Base-by-base conservation (phyloP, 2,329 filamentous ascomycete species). In the Pseudogymnoascus sp. region DNA sequence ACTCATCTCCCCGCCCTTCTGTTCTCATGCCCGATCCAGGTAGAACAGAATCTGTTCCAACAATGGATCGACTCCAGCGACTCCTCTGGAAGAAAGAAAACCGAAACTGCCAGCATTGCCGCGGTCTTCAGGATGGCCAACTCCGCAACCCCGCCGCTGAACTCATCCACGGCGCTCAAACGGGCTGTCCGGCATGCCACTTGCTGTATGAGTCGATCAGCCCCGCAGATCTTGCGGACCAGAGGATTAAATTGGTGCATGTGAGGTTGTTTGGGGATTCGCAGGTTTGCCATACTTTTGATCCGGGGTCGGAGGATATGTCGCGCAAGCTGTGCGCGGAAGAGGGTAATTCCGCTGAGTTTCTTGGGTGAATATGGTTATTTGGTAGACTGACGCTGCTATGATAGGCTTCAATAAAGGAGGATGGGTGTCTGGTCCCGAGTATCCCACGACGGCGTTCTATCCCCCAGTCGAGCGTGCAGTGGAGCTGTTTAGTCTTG, bases 271-370 rank as follows among this genome's bases (percentile, higher is more conserved):
- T 21, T 56, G 28, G 50, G 8, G 50, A 56, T 33, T 56, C 50
- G 11, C 50, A 56, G n/a, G 50, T 56, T 33, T 33, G 28, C 50
- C 50, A 56, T 33, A 56, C 50, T 12, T 56, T 56, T 56, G 50
- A 56, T 56, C 50, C 50, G 25, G 25, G 50, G 28, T 33, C 28
- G 8, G 50, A 56, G 25, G 28, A 33, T 56, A 56, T 56, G 50
- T 56, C 50, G n/a, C 50, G 50, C 16, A 56, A 56, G 8, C 5
- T 56, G n/a, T 56, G 50, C 16, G 25, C 10, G 10, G 50, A 56
- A 33, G 50, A 56, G 50, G 50, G 50, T 56, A 56, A 56, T 12
- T 56, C 25, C 5, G n/a, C 11, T 21, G 14, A 16, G 2, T 12
- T 56, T 21, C 1, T 8, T 5, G 16, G 4, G 4, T 12, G n/a